Base-by-base conservation (phyloP, 1,139 yeast species). In the Protomyces arabidopsidicola region DNA sequence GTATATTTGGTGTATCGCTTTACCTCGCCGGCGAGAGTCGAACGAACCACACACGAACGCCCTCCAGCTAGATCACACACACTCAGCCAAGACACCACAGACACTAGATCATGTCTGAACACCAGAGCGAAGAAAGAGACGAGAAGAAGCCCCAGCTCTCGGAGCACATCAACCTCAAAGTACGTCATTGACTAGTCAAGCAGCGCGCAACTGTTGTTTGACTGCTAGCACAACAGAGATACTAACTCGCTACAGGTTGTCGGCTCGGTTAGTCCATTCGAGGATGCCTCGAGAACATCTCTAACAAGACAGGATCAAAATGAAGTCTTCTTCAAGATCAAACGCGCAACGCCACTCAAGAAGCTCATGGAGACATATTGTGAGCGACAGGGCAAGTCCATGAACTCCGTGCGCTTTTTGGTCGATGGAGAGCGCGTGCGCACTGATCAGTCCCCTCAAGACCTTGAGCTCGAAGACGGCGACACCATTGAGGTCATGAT, bases 401-500 rank as follows among this genome's bases (percentile, higher is more conserved):
- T 87, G 75, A 84, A 83, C 71, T 84, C 93, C 55, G 80, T 95
- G 74, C 84, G 98, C 75, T 95, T 95, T 75, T 80, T 93, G 73
- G 87, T 87, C 73, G 98, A 95, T 71, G 99, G 99, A 67, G 87
- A 90, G 70, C 85, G 98, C 73, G 86, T 95, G 68, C 82, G 83
- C 67, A 88, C 93, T 16, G 90, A 86, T 67, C 90, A 89, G 71
- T 93, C 98, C 1, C 98, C 99, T 9, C 96, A 87, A 57, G 88
- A 85, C 69, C 77, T 93, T 70, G 98, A 90, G 65, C 84, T 91
- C 82, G 95, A 88, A 75, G 97, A 93, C 74, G 93, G 93, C 70
- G 99, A 95, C 75, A 88, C 88, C 70, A 91, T 95, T 70, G 98
- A 95, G 77, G 98, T 97, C n/a, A 97, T 91, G 76, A 87, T 95